phyloP scores from a whole-genome alignment of 441 rosid species.

The Populus hybrid region DNA sequence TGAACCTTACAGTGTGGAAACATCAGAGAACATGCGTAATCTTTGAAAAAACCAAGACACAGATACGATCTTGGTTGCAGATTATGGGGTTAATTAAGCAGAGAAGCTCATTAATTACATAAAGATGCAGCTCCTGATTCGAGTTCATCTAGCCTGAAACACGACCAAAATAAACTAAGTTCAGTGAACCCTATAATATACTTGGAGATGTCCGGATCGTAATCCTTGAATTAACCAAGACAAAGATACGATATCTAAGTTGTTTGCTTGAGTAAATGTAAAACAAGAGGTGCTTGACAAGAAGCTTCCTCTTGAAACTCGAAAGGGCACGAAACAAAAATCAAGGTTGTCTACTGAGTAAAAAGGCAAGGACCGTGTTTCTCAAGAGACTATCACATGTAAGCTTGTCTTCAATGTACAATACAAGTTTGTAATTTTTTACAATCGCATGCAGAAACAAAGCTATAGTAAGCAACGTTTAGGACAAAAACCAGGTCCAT shows the following conservation, averaged over 20 bases:
- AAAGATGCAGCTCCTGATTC: background rate
- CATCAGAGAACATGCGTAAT: background rate
- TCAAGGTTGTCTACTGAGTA: conserved; percentile 37
- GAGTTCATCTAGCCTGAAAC: background rate
- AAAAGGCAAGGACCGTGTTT: conserved; percentile 40
- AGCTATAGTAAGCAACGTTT: background rate
- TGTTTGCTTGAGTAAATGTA: background rate
- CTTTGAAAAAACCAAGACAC: conserved; percentile 24
- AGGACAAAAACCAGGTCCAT: conserved; percentile 21
- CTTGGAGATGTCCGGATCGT: background rate
- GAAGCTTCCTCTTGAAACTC: background rate
- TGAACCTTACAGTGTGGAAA: conserved; percentile 8
- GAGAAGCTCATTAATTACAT: background rate
- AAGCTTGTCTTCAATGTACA: conserved; percentile 28
- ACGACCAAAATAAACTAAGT: background rate
- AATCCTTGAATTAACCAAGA: conserved; percentile 5
- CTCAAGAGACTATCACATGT: conserved; percentile 54
- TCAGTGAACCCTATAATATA: background rate
- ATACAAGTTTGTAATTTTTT: conserved; percentile 32
- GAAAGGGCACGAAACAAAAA: conserved; percentile 6
- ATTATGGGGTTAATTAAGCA: background rate
- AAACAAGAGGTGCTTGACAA: conserved; percentile 10
- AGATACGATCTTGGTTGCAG: background rate
- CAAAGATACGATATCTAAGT: conserved; percentile 23
- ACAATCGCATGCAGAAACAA: conserved; percentile 2